Evolutionary conservation across 345 rosid genomes (phyloP).

Genomic region (Sonneratia caseolaris): DNA sequence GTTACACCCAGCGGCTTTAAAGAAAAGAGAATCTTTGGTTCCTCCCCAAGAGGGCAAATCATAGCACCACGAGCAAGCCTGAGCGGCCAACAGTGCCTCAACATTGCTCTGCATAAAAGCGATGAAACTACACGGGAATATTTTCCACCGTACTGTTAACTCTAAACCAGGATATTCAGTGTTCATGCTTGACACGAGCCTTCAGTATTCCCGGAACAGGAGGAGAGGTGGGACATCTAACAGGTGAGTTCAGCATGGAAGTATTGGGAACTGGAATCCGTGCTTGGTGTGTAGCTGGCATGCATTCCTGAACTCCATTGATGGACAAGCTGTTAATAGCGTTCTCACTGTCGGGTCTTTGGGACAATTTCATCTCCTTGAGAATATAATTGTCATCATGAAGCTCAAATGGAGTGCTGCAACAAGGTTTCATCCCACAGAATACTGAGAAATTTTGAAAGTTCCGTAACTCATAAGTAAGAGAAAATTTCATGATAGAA

Average conservation of each 20-base stretch:
- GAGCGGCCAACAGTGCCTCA: not conserved
- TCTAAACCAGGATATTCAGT: conserved; percentile 16
- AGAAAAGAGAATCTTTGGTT: not conserved
- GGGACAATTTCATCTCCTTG: conserved; percentile 84
- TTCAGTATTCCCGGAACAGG: conserved; percentile 58
- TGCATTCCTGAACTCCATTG: conserved; percentile 33
- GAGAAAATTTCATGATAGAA: not conserved
- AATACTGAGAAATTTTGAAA: not conserved
- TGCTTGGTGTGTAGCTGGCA: not conserved
- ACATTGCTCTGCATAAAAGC: not conserved
- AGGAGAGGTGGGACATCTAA: conserved; percentile 49
- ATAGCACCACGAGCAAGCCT: not conserved
- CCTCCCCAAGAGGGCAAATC: not conserved
- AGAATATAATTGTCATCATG: conserved; percentile 95
- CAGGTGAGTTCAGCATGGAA: conserved; percentile 23
- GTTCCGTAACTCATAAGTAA: not conserved
- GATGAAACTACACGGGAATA: not conserved
- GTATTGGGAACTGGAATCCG: conserved; percentile 36
- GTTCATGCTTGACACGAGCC: conserved; percentile 70
- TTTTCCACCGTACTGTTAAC: not conserved
- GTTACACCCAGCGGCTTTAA: not conserved
- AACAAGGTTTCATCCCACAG: not conserved
- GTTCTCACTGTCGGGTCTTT: conserved; percentile 38
- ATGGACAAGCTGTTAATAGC: conserved; percentile 21
- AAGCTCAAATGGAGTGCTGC: conserved; percentile 99